Evolutionary conservation across 2,329 filamentous ascomycete genomes (phyloP), one percentile per base, ranked within the genome.

Genomic region (Bimuria novae-zelandiae): DNA sequence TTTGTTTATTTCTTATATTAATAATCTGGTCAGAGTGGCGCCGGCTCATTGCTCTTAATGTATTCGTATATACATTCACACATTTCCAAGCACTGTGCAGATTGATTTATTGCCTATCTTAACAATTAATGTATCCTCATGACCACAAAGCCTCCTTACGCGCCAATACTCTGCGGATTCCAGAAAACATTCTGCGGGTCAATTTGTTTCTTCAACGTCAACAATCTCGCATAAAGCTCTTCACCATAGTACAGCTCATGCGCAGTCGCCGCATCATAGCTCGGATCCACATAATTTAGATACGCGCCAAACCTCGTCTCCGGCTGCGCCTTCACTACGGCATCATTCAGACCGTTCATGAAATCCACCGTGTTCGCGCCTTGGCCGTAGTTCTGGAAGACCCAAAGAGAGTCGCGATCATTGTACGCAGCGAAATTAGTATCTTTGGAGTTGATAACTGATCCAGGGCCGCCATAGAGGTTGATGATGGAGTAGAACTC

Each of bases 211-310:
- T 79, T 78, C 36, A 78, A 63, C 45, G 61, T 57, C 45, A 67
- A 60, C 48, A 79, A 52, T 51, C 63, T 64, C 10, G 54, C 36
- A 42, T 73, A 76, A n/a, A 73, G 54, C 11, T 60, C 69, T 8
- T 71, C 65, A 5, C 78, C 72, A 57, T 79, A 83, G 66, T 83
- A 83, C 56, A 80, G 64, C 54, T 77, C 63, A 58, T 80, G 77
- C 3, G 81, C 81, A 12, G 73, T 73, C 1, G 72, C 72, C 16
- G 75, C 71, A 62, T 74, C 72, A 51, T 82, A 71, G 39, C 69
- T 75, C 0, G 80, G 75, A 60, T 84, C 81, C 4, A 80, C 76
- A 47, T 83, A 84, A 70, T 83, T 83, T 57, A 79, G 70, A 55
- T 83, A 84, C 54, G 78, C 78, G 21, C 78, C 79, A 68, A 79